phyloP scores from a whole-genome alignment of 1,139 yeast species.

The Blastobotrys ciferrii region DNA sequence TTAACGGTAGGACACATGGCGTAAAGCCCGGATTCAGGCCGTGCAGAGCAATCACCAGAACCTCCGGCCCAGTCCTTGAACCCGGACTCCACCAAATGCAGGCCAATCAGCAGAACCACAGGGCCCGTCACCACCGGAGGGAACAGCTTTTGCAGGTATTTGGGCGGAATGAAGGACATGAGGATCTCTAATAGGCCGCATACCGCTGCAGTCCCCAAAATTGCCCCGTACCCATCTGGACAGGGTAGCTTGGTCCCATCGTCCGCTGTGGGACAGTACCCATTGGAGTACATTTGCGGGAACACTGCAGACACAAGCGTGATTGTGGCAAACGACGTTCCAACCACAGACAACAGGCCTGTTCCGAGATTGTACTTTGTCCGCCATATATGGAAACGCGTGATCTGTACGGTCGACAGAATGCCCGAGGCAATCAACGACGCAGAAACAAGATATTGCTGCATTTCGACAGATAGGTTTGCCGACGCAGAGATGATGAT shows the following conservation, averaged over 20 bases:
- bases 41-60: conserved; percentile 45
- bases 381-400: conserved; percentile 68
- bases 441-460: conserved; percentile 74
- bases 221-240: conserved; percentile 86
- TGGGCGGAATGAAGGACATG: conserved; percentile 74
- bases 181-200: conserved; percentile 73
- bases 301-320: conserved; percentile 72
- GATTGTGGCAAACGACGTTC: conserved; percentile 85
- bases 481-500: conserved; percentile 63
- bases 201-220: conserved; percentile 73
- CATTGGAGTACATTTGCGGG: conserved; percentile 75
- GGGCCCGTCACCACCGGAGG: conserved; percentile 94
- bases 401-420: conserved; percentile 72
- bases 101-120: conserved; percentile 80
- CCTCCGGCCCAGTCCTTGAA: conserved; percentile 89
- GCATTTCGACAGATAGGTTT: conserved; percentile 48
- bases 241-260: conserved; percentile 71
- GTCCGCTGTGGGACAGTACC: conserved; percentile 59
- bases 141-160: conserved; percentile 63
- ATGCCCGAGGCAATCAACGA: conserved; percentile 75
- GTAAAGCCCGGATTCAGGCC: conserved; percentile 47
- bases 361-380: conserved; percentile 82
- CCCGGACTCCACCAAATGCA: conserved; percentile 63
- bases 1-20: conserved; percentile 45
- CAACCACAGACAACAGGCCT: conserved; percentile 83